Conservation (phyloP, 1,139 yeast species). For the Yamadazyma pseudoaaseri region DNA sequence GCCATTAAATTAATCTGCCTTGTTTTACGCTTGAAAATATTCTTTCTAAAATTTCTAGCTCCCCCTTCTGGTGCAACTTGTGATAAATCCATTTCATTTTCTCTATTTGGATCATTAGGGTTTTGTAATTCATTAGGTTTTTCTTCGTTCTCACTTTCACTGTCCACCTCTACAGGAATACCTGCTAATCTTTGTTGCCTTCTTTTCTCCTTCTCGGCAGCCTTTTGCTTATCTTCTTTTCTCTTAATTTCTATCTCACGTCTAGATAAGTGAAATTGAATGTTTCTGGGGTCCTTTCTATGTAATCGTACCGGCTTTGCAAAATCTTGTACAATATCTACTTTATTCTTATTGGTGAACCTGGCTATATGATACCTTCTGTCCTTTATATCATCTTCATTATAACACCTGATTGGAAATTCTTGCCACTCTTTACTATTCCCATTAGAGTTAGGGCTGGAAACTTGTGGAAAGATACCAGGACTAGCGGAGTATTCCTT, state of each 20-base stretch:
- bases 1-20: constrained; percentile 78
- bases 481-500: constrained; percentile 4
- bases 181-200: constrained; percentile 19
- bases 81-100: constrained; percentile 50
- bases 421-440: constrained; percentile 48
- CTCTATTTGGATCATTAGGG: constrained; percentile 11
- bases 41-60: constrained; percentile 67
- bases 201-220: constrained; percentile 22
- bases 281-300: constrained; percentile 86
- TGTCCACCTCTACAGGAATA: constrained; percentile 18
- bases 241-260: constrained; percentile 59
- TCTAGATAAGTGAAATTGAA: constrained; percentile 77
- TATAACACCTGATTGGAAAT: constrained; percentile 71
- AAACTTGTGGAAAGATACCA: constrained; percentile 1
- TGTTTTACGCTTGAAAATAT: constrained; percentile 73
- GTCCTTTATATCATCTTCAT: constrained; percentile 69
- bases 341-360: constrained; percentile 70
- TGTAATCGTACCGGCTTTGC: constrained; percentile 82
- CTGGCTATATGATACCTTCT: constrained; percentile 78
- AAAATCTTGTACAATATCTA: constrained; percentile 71
- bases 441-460: constrained; percentile 2
- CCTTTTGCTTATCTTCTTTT: constrained; percentile 41
- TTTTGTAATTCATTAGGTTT: constrained; percentile 13
- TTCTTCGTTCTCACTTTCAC: constrained; percentile 18
- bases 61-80: constrained; percentile 95